Conservation (phyloP, 1,284 basidiomycete genomes). For the Moniliella sp. region DNA sequence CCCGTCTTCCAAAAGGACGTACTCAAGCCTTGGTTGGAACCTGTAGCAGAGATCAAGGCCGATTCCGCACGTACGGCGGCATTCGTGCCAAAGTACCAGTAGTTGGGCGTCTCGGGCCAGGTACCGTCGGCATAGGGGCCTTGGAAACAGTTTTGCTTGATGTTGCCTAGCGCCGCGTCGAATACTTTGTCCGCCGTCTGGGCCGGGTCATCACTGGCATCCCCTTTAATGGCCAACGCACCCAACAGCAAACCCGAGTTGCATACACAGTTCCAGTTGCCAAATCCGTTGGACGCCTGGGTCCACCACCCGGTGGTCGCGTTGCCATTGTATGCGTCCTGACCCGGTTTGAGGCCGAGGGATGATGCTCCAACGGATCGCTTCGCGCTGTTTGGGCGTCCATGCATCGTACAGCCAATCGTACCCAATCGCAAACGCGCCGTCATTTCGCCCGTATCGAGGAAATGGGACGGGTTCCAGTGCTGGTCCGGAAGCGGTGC, state of each 20-base stretch:
- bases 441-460: slow-evolving; percentile 73
- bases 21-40: slow-evolving; percentile 56
- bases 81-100: slow-evolving; percentile 47
- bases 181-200: slow-evolving; percentile 43
- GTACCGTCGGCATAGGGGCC: slow-evolving; percentile 52
- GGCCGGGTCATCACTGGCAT: slow-evolving; percentile 9
- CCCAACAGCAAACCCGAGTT: slow-evolving; percentile 74
- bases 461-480: slow-evolving; percentile 79
- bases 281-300: slow-evolving; percentile 34
- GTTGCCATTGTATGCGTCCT: slow-evolving; percentile 36
- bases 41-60: slow-evolving; percentile 61
- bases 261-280: slow-evolving; percentile 97
- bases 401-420: slow-evolving; percentile 78
- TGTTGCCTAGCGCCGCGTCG: slow-evolving; percentile 49
- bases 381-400: slow-evolving; percentile 49
- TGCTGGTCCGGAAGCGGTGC: too few relatives aligned
- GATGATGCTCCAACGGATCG: slow-evolving; percentile 55
- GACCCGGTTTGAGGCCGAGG: slow-evolving; percentile 42
- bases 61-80: slow-evolving; percentile 77
- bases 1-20: slow-evolving; percentile 49
- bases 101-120: slow-evolving; percentile 79
- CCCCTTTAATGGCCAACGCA: slow-evolving; percentile 57
- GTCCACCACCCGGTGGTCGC: slow-evolving; percentile 38
- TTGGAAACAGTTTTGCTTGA: slow-evolving; percentile 54
- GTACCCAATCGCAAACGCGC: slow-evolving; percentile 51